Base-by-base conservation (phyloP, 2,329 filamentous ascomycete genomes). In the Chrysoporthe puriensis region DNA sequence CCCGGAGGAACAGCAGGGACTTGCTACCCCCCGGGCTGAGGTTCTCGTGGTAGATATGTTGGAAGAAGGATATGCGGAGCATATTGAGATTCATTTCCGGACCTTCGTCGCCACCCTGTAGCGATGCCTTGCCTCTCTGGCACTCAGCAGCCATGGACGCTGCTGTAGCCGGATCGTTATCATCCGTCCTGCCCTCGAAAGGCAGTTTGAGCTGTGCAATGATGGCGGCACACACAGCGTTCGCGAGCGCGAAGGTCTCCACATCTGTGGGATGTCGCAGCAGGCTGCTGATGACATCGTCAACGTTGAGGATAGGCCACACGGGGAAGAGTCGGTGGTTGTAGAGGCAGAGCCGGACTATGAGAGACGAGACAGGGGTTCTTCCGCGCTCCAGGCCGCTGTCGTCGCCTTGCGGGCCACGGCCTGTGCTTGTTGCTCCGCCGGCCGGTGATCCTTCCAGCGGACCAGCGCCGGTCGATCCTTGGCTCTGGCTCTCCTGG, bases 11-110 rank as follows among this genome's bases (percentile, higher is more conserved):
- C 9, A 85, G 71, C 7, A 85, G 74, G 2, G 83, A 84, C 62
- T 81, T 80, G 1, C 76, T 77, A 0, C 83, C 82, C 3, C 83
- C 83, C 0, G 82, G 77, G 11, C 76, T 71, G 66, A 80, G 78
- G 64, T 85, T 85, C 71, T 85, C 83, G 70, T 85, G 79, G 63
- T 84, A 85, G 13, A 84, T 80, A 70, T 85, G 84, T 21, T 85
- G 73, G 60, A 85, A 86, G 70, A 85, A 86, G 0, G 82, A 81
- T 1, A 80, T 81, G 4, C 82, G 77, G 3, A 86, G 70, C 44
- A 75, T 76, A 61, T 83, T 78, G 26, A 85, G 74, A 18, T 76
- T 79, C 48, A 76, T 16, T 71, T 73, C 32, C 73, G 76, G 36
- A 74, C 76, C 32, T 75, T 71, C 46, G 14, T 66, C 64, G 4